Percentiles rank a stretch among this genome's conserved stretches.
phyloP scores from a whole-genome alignment of 495 filamentous ascomycete species.

The Xylaria bambusicola region DNA sequence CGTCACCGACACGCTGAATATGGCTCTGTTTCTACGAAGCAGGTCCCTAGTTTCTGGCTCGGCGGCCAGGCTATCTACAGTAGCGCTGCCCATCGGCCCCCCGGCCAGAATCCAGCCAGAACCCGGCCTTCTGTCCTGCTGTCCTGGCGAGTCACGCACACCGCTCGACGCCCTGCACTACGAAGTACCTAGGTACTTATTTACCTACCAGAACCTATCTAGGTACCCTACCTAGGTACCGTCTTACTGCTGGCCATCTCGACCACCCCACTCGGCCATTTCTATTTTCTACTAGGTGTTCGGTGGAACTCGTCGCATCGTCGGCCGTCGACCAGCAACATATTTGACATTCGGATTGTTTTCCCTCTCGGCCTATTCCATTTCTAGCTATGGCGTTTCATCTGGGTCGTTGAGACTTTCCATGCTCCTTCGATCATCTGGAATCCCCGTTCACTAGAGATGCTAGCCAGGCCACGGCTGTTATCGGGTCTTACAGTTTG shows the following conservation, averaged over 20 bases:
- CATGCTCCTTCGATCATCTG: background rate
- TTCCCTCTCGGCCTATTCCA: background rate
- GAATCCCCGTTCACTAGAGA: background rate
- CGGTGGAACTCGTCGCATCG: constrained; percentile 1
- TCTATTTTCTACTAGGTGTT: constrained; percentile 10
- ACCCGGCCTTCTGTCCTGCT: background rate
- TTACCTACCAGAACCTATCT: too few species aligned
- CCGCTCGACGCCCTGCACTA: too few species aligned
- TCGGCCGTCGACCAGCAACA: background rate
- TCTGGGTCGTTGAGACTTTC: background rate
- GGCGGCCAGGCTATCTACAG: too few species aligned
- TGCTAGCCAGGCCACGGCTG: background rate
- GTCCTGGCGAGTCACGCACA: background rate
- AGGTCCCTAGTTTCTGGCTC: too few species aligned
- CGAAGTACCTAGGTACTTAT: background rate
- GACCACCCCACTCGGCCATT: constrained; percentile 4
- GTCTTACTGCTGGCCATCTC: background rate
- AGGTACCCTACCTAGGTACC: background rate
- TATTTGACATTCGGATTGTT: background rate
- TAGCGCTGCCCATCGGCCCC: too few species aligned
- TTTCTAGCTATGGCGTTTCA: background rate
- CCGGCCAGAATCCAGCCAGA: too few species aligned
- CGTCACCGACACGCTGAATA: constrained; percentile 14
- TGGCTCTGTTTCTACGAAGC: too few species aligned
- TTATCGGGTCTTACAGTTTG: constrained; percentile 13